phyloP scores from a whole-genome alignment of 176 grass and related monocot genomes.

The Typha latifolia region DNA sequence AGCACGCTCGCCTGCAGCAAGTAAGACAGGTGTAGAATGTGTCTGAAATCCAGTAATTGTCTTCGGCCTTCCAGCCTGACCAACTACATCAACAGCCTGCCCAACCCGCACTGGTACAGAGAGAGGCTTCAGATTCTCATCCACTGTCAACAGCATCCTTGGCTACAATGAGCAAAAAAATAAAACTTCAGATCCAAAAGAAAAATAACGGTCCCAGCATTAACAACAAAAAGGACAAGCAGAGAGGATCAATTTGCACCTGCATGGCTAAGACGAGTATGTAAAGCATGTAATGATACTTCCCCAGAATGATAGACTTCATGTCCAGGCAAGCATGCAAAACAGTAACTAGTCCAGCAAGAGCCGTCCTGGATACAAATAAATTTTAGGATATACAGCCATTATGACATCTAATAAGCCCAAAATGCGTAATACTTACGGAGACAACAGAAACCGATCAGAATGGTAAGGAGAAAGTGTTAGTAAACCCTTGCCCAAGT shows the following conservation, averaged over 20 bases:
- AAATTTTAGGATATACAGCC: not conserved
- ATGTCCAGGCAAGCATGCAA: slow-evolving; percentile 86
- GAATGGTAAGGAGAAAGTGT: slow-evolving; percentile 97
- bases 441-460: slow-evolving; percentile 87
- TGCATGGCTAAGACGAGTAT: slow-evolving; percentile 88
- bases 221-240: not conserved
- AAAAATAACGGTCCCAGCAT: not conserved
- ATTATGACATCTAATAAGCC: not conserved
- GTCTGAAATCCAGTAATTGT: slow-evolving; percentile 97
- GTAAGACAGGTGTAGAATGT: slow-evolving; percentile 88
- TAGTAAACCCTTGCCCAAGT: slow-evolving; percentile 92
- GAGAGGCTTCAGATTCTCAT: slow-evolving; percentile 85
- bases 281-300: slow-evolving; percentile 96
- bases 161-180: slow-evolving; percentile 41
- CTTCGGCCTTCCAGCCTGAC: slow-evolving; percentile 95
- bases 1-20: slow-evolving; percentile 85
- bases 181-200: not conserved
- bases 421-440: slow-evolving; percentile 41
- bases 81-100: slow-evolving; percentile 95
- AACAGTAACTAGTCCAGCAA: slow-evolving; percentile 87
- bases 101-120: slow-evolving; percentile 90
- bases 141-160: slow-evolving; percentile 92
- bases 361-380: slow-evolving; percentile 50
- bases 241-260: slow-evolving; percentile 25
- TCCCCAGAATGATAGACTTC: slow-evolving; percentile 83